Evolutionary conservation across 2,329 filamentous ascomycete species (phyloP).

Genomic region (Cercospora citrullina): DNA sequence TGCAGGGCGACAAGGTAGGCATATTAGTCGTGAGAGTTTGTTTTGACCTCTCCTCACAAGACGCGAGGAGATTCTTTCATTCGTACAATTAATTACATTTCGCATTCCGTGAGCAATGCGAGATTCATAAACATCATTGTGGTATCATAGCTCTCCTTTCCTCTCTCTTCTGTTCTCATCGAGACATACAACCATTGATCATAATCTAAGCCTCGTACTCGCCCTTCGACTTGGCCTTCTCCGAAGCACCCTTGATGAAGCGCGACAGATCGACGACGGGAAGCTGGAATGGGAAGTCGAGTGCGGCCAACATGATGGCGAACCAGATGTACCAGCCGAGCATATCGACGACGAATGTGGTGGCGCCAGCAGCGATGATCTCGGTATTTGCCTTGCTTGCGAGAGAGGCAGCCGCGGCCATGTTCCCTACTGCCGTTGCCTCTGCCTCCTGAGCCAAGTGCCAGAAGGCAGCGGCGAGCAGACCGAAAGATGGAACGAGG

Average conservation of each 20-base stretch:
- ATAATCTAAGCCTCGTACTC: conserved; percentile 24
- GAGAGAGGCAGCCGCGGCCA: not conserved
- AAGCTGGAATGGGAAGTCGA: conserved; percentile 56
- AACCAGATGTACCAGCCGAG: conserved; percentile 57
- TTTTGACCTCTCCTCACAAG: conserved; percentile 12
- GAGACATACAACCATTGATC: not conserved
- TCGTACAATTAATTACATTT: conserved; percentile 14
- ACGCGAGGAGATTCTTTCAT: conserved; percentile 4
- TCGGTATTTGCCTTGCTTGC: conserved; percentile 15
- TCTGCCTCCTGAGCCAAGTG: conserved; percentile 49
- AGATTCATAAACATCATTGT: conserved; percentile 10
- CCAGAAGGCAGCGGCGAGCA: conserved; percentile 64
- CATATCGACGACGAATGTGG: conserved; percentile 51
- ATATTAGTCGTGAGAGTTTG: not conserved
- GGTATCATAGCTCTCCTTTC: conserved; percentile 4
- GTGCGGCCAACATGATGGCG: conserved; percentile 54
- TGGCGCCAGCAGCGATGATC: conserved; percentile 48
- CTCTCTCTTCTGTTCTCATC: not conserved
- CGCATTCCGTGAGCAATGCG: conserved; percentile 4
- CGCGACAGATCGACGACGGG: conserved; percentile 51
- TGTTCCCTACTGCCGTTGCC: conserved; percentile 31
- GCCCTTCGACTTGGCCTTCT: conserved; percentile 36
- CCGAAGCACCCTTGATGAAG: conserved; percentile 48
- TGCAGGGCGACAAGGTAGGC: not conserved
- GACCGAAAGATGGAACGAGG: conserved; percentile 59